A percentile compares a stretch with the other conserved stretches of the same genome.
Evolutionary conservation across 352 stramenopile species (phyloP).

Genomic region (Globisporangium spiculum): DNA sequence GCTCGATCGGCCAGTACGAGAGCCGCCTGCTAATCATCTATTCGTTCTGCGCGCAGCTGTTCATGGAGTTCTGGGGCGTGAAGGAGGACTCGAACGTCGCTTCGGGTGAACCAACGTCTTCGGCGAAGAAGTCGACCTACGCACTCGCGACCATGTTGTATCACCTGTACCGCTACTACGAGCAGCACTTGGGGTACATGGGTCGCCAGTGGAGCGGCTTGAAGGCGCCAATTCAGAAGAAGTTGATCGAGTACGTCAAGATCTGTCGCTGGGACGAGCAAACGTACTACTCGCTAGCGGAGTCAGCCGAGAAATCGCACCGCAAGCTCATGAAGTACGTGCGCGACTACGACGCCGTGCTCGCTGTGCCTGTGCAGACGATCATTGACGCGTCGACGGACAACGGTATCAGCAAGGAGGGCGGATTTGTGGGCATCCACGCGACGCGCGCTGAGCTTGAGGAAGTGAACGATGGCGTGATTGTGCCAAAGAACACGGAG

Average conservation of each 20-base stretch:
- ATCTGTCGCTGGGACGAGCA: conserved; percentile 99
- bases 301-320: conserved; percentile 98
- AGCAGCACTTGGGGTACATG: conserved; percentile 84
- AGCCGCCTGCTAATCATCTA: conserved; percentile 88
- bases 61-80: conserved; percentile 67
- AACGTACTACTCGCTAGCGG: conserved; percentile 98
- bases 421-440: conserved; percentile 71
- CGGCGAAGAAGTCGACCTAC: conserved; percentile 28
- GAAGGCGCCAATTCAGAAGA: conserved; percentile 93
- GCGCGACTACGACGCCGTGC: conserved; percentile 87
- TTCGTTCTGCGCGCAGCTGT: conserved; percentile 83
- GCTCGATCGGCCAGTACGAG: conserved; percentile 90
- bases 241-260: conserved; percentile 98
- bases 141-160: conserved; percentile 88
- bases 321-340: conserved; percentile 98
- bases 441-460: conserved; percentile 67
- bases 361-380: conserved; percentile 78
- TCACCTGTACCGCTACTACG: conserved; percentile 95
- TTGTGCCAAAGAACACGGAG: conserved; percentile 33
- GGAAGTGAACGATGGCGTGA: conserved; percentile 40
- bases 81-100: background rate
- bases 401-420: conserved; percentile 77
- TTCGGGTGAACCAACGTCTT: background rate
- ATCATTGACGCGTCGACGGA: conserved; percentile 89
- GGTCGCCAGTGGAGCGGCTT: conserved; percentile 84